Base-by-base conservation (phyloP, 1,284 basidiomycete species). In the Thecaphora frezii region DNA sequence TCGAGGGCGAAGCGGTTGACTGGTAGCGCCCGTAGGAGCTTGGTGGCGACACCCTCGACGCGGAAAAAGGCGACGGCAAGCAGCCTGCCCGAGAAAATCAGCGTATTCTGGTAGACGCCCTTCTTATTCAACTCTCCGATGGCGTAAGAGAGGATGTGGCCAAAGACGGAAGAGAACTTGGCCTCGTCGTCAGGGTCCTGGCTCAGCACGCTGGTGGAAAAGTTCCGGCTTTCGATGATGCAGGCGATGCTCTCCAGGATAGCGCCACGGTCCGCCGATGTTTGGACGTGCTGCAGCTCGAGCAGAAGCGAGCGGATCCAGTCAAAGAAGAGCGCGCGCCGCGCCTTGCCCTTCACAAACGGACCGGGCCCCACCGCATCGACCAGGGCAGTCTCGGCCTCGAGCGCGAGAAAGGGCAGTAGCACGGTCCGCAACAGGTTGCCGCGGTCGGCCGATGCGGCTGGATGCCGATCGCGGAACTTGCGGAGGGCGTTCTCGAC, bases 101-200 rank as follows among this genome's bases (percentile, higher is more conserved):
- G 58, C 41, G 73, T 75, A 40, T 75, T 75, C 45, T 75, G 73
- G 44, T 75, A 75, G 22, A 75, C 73, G 12, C 73, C 73, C 64
- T 75, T 75, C 54, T 75, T 75, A 60, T 75, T 75, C 40, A 75
- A 58, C 64, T 75, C 73, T 22, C 73, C 73, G 37, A 75, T 75
- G 5, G 73, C 73, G 38, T 72, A 75, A 4, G 59, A 62, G 18
- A 73, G 23, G 39, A 74, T 74, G 45, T 72, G 67, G 16, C 69
- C 69, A 51, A 75, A 74, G 41, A 73, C 67, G 2, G 64, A 62
- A 13, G 55, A 64, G 60, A 74, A 75, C 23, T 54, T 58, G 16
- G 63, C 60, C 49, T 65, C 54, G 47, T 75, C 73, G 36, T 63
- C 59, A 2, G 28, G 48, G 46, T 75, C 69, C 13, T 48, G 41